A percentile compares a stretch with the other conserved stretches of the same genome.
Evolutionary conservation across 495 filamentous ascomycete genomes (phyloP).

Genomic region (Usnea hakonensis): DNA sequence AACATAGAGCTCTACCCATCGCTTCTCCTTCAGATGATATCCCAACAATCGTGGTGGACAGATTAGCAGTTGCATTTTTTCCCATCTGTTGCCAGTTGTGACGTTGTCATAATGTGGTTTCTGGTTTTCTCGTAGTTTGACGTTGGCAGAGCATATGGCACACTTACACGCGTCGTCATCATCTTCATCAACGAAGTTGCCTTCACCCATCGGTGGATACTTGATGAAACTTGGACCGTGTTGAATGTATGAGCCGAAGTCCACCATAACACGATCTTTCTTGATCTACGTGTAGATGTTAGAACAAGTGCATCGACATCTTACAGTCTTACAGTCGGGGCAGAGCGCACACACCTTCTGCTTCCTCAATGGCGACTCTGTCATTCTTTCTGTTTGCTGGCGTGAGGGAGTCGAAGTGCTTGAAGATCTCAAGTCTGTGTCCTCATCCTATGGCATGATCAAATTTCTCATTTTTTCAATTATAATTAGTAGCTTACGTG

Average conservation of each 20-base stretch:
- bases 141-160: conserved; percentile 9
- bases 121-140: conserved; percentile 1
- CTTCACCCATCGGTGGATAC: conserved; percentile 4
- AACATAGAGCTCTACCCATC: conserved; percentile 26
- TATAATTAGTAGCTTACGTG: not conserved
- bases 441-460: not conserved
- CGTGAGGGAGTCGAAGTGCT: not conserved
- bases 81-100: not conserved
- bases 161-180: conserved; percentile 10
- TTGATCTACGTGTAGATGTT: not conserved
- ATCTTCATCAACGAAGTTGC: not conserved
- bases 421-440: not conserved
- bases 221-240: conserved; percentile 5
- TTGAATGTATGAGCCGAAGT: conserved; percentile 17
- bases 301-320: no score
- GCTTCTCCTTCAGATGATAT: conserved; percentile 26
- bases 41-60: conserved; percentile 30
- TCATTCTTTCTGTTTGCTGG: not conserved
- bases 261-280: conserved; percentile 19
- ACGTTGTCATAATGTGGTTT: conserved; percentile 7
- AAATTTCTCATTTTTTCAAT: not conserved
- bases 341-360: not conserved
- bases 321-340: not conserved
- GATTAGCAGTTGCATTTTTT: conserved; percentile 23
- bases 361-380: not conserved